phyloP scores from a whole-genome alignment of 129 eudicot species.

The Erigeron canadensis region DNA sequence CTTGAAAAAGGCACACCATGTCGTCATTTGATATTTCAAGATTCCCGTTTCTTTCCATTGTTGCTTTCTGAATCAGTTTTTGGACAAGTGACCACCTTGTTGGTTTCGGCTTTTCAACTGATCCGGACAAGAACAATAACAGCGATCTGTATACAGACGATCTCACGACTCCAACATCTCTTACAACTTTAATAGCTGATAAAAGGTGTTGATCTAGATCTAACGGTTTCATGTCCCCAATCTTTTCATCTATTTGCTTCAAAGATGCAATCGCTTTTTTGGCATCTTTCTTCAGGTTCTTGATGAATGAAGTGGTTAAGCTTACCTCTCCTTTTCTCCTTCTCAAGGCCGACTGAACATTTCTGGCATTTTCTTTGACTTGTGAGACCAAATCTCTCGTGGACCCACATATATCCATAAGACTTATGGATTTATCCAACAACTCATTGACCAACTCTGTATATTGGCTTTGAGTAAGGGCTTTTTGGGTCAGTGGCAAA shows the following conservation, averaged over 20 bases:
- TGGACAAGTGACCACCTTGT: constrained; percentile 38
- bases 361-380: constrained; percentile 35
- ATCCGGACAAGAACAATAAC: constrained; percentile 41
- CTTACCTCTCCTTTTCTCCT: constrained; percentile 38
- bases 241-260: constrained; percentile 43
- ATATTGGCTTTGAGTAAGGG: constrained; percentile 34
- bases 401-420: constrained; percentile 45
- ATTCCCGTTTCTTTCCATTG: background rate
- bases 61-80: constrained; percentile 33
- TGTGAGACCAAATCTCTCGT: constrained; percentile 41
- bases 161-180: constrained; percentile 49
- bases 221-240: constrained; percentile 18
- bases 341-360: constrained; percentile 41
- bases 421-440: constrained; percentile 44
- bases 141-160: constrained; percentile 37
- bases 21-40: constrained; percentile 33
- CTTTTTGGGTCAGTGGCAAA: constrained; percentile 45
- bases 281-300: constrained; percentile 42
- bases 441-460: constrained; percentile 38
- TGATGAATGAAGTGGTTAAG: constrained; percentile 39
- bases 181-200: constrained; percentile 46
- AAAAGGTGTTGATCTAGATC: constrained; percentile 38
- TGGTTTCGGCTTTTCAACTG: constrained; percentile 34
- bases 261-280: constrained; percentile 37
- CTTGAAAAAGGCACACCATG: constrained; percentile 40